Base-by-base conservation (phyloP, 495 filamentous ascomycete species). In the Xylaria flabelliformis region DNA sequence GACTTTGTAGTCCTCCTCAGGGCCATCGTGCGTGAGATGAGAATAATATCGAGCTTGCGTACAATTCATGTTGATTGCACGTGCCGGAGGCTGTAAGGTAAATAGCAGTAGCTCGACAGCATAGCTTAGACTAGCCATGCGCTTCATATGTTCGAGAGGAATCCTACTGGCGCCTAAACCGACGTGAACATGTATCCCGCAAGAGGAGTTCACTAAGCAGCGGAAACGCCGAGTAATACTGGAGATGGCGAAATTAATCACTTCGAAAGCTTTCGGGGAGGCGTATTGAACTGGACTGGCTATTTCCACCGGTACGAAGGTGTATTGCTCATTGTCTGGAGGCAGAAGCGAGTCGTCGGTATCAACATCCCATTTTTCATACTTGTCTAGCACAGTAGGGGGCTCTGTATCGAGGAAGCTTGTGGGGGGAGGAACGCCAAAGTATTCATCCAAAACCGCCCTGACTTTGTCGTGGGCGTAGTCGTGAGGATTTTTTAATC, bases 401-500 rank as follows among this genome's bases (percentile, higher is more conserved):
- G 10, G 13, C 21, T 13, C 2, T 10, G 2, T 15, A 17, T 8
- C 36, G 41, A 29, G 3, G 1, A 19, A 4, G 1, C 1, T 0
- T 46, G 3, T 13, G 1, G 29, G 19, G 19, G 75, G 69, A 85
- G 83, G 65, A 86, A 80, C 21, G 84, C 78, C 29, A 80, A 36
- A 74, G 41, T 4, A 72, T 36, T n/a, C 62, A 12, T 24, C 17
- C 50, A 39, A 72, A 24, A 41, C 32, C 0, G 21, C 58, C 0
- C 21, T 26, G 44, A 74, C 50, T 19, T 26, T 44, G 4, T 17
- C 0, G 8, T 34, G 7, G 17, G 48, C 24, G 12, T 69, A 56
- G 0, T n/a, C 32, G 12, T 4, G 0, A 13, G 12, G 17, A 9
- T 12, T 0, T 4, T 8, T 21, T 6, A 1, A 8, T 8, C 3